These are phyloP conservation scores for Triticum monococcum DNA, from an alignment of 176 grass and related monocot species.

Conservation along the genomic window DNA sequence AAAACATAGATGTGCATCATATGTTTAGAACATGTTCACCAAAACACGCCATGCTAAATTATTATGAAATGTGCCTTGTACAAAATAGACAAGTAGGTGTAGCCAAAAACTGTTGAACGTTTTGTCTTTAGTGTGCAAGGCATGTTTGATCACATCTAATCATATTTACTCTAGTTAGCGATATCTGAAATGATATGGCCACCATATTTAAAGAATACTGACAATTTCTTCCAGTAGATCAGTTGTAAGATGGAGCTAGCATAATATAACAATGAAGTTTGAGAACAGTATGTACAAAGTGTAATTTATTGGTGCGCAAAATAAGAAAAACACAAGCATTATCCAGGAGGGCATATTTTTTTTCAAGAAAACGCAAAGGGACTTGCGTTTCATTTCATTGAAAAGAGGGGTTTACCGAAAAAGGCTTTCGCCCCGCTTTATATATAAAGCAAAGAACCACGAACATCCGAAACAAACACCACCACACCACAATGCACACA, in stretches of 20 bases:
- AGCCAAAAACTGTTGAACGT: neutral
- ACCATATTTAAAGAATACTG: conserved; percentile 10
- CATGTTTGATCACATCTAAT: neutral
- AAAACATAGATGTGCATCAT: conserved; percentile 1
- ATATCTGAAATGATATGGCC: conserved; percentile 4
- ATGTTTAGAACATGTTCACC: neutral
- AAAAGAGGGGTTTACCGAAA: too few species aligned
- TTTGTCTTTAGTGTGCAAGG: neutral
- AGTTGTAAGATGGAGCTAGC: neutral
- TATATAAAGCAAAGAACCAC: too few species aligned
- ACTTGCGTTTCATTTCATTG: too few species aligned
- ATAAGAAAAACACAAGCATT: conserved; percentile 15
- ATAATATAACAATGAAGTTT: neutral
- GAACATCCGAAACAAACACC: too few species aligned
- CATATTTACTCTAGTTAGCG: neutral
- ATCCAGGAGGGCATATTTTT: neutral
- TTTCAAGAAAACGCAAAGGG: too few species aligned
- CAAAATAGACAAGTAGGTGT: neutral
- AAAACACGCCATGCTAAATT: too few species aligned
- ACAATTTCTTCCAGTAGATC: neutral
- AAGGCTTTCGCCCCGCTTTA: too few species aligned
- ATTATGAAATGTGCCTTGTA: too few species aligned
- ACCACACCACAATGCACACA: too few species aligned
- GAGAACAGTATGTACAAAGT: neutral
- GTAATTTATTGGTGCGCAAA: neutral